Percentiles rank a stretch among this genome's conserved stretches.
Conservation (phyloP, 2,329 filamentous ascomycete genomes). For the Juglanconis sp. region DNA sequence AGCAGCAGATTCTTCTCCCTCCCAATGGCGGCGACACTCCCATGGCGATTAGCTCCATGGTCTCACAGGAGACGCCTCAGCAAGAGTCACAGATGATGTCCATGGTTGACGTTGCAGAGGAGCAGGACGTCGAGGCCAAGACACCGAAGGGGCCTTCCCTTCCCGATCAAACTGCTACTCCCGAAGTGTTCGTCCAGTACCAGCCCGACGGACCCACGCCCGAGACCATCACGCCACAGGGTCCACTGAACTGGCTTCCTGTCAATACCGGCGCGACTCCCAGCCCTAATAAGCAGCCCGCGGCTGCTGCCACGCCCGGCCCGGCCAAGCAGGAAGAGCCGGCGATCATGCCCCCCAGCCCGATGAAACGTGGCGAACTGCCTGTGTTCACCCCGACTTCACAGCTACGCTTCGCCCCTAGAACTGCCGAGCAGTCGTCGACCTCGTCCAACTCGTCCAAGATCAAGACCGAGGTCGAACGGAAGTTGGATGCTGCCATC, state of each 20-base stretch:
- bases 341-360: conserved; percentile 21
- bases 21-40: conserved; percentile 16
- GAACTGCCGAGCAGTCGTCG: conserved; percentile 1
- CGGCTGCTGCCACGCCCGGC: not conserved
- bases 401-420: conserved; percentile 46
- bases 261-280: conserved; percentile 41
- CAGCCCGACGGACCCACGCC: conserved; percentile 52
- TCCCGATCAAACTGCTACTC: conserved; percentile 18
- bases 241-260: conserved; percentile 49
- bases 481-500: conserved; percentile 22
- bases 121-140: not conserved
- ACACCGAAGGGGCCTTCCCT: not conserved
- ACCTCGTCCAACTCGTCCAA: not conserved
- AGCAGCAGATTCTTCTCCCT: not conserved
- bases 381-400: conserved; percentile 40
- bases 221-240: conserved; percentile 32
- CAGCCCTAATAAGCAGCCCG: not conserved
- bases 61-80: conserved; percentile 6
- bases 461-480: conserved; percentile 13
- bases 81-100: not conserved
- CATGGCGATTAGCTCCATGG: conserved; percentile 9
- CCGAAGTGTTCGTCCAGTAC: conserved; percentile 50
- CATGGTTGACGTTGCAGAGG: not conserved
- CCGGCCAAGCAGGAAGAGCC: not conserved
- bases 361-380: conserved; percentile 35